Percentiles rank a stretch among this genome's conserved stretches.
phyloP scores from a whole-genome alignment of 805 yeast species.

The Suhomyces prunicola region DNA sequence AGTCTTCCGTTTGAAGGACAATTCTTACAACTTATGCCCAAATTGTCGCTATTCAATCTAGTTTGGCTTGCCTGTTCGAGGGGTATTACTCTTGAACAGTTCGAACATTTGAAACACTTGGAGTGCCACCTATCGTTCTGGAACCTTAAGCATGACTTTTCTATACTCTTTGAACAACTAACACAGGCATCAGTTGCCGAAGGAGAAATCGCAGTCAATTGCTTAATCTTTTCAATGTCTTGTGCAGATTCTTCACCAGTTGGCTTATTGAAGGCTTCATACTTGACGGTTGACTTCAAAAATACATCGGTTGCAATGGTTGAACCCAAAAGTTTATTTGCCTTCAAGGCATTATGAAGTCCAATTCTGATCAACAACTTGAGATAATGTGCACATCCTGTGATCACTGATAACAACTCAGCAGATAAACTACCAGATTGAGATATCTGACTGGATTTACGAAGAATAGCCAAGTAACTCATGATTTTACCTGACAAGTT shows the following conservation, averaged over 20 bases:
- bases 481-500: constrained; percentile 85
- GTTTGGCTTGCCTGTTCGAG: constrained; percentile 41
- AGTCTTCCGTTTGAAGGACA: constrained; percentile 52
- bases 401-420: constrained; percentile 72
- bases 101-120: constrained; percentile 65
- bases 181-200: constrained; percentile 76
- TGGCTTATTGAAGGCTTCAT: constrained; percentile 15
- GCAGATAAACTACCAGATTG: constrained; percentile 51
- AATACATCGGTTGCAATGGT: constrained; percentile 63
- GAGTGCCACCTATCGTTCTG: constrained; percentile 77
- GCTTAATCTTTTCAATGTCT: constrained; percentile 9
- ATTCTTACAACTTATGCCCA: constrained; percentile 43
- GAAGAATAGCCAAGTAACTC: constrained; percentile 78
- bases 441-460: constrained; percentile 50
- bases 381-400: constrained; percentile 89
- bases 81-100: constrained; percentile 44
- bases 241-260: constrained; percentile 4
- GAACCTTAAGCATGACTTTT: constrained; percentile 70
- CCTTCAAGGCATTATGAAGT: constrained; percentile 68
- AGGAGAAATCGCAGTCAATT: constrained; percentile 45
- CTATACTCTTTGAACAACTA: constrained; percentile 71
- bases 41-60: constrained; percentile 24
- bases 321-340: constrained; percentile 55
- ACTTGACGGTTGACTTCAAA: constrained; percentile 43
- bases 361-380: constrained; percentile 82